phyloP scores from a whole-genome alignment of 768 basidiomycete genomes.

The Boletus fagicola region DNA sequence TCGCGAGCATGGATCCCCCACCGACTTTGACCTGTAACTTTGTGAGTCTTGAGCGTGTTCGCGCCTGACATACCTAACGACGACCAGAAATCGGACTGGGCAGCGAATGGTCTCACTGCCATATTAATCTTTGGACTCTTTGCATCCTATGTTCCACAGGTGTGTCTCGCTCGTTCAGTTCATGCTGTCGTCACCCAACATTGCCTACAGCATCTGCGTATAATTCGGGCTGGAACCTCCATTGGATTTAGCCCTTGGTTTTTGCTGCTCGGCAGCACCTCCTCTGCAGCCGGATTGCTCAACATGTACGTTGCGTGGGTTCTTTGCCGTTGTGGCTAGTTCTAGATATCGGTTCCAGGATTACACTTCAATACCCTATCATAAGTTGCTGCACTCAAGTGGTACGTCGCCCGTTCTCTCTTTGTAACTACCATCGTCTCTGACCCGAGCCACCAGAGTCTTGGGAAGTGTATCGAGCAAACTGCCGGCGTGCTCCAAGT shows the following conservation, averaged over 20 bases:
- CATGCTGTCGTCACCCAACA: neutral
- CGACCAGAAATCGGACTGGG: constrained; percentile 67
- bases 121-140: constrained; percentile 70
- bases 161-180: constrained; percentile 23
- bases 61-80: neutral
- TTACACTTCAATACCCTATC: constrained; percentile 81
- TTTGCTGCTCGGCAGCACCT: constrained; percentile 83
- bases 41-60: constrained; percentile 9
- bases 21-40: constrained; percentile 13
- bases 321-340: neutral
- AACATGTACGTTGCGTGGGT: constrained; percentile 58
- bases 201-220: constrained; percentile 65
- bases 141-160: constrained; percentile 84
- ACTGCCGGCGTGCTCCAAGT: constrained; percentile 84
- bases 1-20: neutral
- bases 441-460: constrained; percentile 43
- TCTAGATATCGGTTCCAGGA: constrained; percentile 41
- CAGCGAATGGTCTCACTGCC: constrained; percentile 59
- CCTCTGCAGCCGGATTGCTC: constrained; percentile 76
- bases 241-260: constrained; percentile 94
- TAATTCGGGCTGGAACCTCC: constrained; percentile 72
- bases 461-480: constrained; percentile 72
- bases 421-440: neutral
- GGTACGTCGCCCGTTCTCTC: constrained; percentile 44
- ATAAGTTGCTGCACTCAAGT: constrained; percentile 77